phyloP scores from a whole-genome alignment of 371 early-diverging fungal species.

The Paraphysoderma sedebokerense region DNA sequence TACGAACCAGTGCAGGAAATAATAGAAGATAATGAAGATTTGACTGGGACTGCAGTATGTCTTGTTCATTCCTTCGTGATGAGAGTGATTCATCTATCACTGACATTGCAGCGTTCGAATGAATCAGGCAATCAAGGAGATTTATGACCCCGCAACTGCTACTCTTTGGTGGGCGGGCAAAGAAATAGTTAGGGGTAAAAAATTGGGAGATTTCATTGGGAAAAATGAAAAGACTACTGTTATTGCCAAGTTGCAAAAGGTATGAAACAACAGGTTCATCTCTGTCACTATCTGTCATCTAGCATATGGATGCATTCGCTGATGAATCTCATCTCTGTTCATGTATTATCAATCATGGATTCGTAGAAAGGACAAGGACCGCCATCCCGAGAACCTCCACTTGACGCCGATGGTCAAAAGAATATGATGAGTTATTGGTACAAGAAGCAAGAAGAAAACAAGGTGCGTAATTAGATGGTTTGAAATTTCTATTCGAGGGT shows the following conservation, averaged over 20 bases:
- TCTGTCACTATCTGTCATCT: too few relatives aligned
- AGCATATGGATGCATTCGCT: not conserved
- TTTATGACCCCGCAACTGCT: constrained; percentile 13
- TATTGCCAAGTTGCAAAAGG: constrained; percentile 26
- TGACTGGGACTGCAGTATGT: constrained; percentile 18
- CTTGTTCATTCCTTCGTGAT: too few relatives aligned
- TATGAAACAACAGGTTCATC: not conserved
- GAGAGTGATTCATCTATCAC: not conserved
- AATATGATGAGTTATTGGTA: constrained; percentile 32
- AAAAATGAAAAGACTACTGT: constrained; percentile 34
- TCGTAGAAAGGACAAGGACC: constrained; percentile 24
- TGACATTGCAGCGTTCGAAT: not conserved
- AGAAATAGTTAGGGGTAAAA: constrained; percentile 19
- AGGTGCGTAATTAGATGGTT: constrained; percentile 8
- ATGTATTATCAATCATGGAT: not conserved
- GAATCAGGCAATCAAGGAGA: constrained; percentile 24
- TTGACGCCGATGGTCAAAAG: constrained; percentile 21
- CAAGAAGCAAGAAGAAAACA: constrained; percentile 30
- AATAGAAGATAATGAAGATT: constrained; percentile 23
- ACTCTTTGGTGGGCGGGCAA: constrained; percentile 36
- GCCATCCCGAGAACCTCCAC: constrained; percentile 23
- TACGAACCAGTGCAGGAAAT: constrained; percentile 23
- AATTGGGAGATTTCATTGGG: constrained; percentile 24
- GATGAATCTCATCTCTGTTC: not conserved
- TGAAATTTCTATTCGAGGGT: not conserved